Conservation (phyloP, 768 basidiomycete genomes). For the Amyloporia xantha region DNA sequence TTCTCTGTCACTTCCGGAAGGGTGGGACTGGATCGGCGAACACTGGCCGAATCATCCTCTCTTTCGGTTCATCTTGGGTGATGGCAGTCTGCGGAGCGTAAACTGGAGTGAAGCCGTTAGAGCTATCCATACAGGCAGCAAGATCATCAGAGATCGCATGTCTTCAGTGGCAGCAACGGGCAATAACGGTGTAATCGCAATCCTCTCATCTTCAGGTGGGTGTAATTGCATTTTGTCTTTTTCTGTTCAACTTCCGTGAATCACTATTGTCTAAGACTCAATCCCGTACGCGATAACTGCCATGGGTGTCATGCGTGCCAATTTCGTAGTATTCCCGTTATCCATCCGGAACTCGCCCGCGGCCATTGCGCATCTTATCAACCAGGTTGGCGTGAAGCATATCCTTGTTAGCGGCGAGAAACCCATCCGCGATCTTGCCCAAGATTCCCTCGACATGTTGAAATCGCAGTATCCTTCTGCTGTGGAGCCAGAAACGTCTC, state of each 20-base stretch:
- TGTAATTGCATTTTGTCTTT: background rate
- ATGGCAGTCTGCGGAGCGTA: slow-evolving; percentile 12
- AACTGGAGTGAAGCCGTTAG: slow-evolving; percentile 21
- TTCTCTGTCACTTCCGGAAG: slow-evolving; percentile 24
- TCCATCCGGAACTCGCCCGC: slow-evolving; percentile 27
- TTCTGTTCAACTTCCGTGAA: too few species aligned
- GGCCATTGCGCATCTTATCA: slow-evolving; percentile 25
- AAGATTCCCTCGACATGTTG: slow-evolving; percentile 17
- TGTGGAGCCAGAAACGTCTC: slow-evolving; percentile 1
- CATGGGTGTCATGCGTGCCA: slow-evolving; percentile 15
- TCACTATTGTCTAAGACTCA: slow-evolving; percentile 20
- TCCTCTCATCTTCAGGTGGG: slow-evolving; percentile 15
- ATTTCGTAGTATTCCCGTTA: slow-evolving; percentile 25
- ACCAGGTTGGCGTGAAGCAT: slow-evolving; percentile 13
- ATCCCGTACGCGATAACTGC: slow-evolving; percentile 14
- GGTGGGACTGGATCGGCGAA: slow-evolving; percentile 30
- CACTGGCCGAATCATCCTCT: slow-evolving; percentile 27
- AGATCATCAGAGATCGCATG: slow-evolving; percentile 11
- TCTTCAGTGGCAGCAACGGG: slow-evolving; percentile 1
- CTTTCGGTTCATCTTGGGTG: slow-evolving; percentile 19
- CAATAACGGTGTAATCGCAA: slow-evolving; percentile 17
- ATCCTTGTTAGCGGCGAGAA: slow-evolving; percentile 25
- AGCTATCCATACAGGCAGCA: slow-evolving; percentile 23
- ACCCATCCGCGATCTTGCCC: slow-evolving; percentile 16
- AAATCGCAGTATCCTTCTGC: slow-evolving; percentile 1